These are phyloP conservation scores for Geopyxis carbonaria DNA, from an alignment of 495 filamentous ascomycete species.

Conservation along the genomic window DNA sequence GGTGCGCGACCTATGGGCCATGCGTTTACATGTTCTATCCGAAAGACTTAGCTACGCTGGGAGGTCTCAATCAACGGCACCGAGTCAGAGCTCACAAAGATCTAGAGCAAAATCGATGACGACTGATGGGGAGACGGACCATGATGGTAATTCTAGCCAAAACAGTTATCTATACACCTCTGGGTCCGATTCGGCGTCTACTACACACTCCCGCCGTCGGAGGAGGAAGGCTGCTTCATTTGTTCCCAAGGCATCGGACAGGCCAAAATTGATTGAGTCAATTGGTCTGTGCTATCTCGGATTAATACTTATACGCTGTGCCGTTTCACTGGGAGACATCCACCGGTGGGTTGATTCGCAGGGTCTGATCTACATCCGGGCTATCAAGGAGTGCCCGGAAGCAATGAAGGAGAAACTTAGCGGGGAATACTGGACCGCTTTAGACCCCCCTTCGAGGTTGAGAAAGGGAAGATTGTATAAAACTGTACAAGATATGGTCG, in stretches of 20 bases:
- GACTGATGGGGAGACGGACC: not conserved
- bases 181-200: slow-evolving; percentile 16
- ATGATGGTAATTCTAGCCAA: slow-evolving; percentile 11
- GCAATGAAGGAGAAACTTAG: slow-evolving; percentile 50
- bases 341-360: slow-evolving; percentile 32
- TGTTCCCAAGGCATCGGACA: slow-evolving; percentile 19
- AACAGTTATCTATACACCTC: slow-evolving; percentile 19
- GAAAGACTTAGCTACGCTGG: too few relatives aligned
- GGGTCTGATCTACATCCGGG: slow-evolving; percentile 27
- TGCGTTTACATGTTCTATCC: slow-evolving; percentile 39
- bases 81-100: not conserved
- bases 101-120: not conserved
- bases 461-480: slow-evolving; percentile 44
- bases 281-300: slow-evolving; percentile 53
- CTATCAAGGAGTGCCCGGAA: slow-evolving; percentile 38
- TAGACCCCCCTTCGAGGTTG: slow-evolving; percentile 31
- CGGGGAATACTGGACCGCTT: slow-evolving; percentile 36
- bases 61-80: not conserved
- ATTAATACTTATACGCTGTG: slow-evolving; percentile 43
- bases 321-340: slow-evolving; percentile 46
- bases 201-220: slow-evolving; percentile 9
- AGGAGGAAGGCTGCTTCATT: slow-evolving; percentile 5
- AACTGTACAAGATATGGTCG: slow-evolving; percentile 39
- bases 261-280: slow-evolving; percentile 45
- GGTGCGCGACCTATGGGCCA: slow-evolving; percentile 47